phyloP scores from a whole-genome alignment of 805 yeast species.

The Candida caryicola region DNA sequence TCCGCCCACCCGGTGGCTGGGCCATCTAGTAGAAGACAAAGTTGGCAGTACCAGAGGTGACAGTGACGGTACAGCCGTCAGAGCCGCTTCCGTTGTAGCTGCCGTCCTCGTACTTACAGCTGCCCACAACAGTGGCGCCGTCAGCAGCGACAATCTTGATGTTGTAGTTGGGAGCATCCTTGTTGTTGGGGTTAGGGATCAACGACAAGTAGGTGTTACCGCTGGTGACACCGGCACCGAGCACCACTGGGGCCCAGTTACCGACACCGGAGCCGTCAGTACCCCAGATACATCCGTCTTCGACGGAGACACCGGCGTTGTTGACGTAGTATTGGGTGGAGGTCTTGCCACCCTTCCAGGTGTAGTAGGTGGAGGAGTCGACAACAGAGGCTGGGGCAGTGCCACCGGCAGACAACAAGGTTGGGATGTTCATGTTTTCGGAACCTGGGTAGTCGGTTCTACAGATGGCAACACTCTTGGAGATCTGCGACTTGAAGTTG shows the following conservation, averaged over 20 bases:
- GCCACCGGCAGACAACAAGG: conserved; percentile 55
- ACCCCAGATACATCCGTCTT: conserved; percentile 76
- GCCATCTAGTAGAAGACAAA: conserved; percentile 50
- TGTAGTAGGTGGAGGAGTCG: conserved; percentile 55
- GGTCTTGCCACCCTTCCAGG: conserved; percentile 61
- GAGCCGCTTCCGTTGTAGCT: conserved; percentile 50
- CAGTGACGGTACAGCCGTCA: conserved; percentile 79
- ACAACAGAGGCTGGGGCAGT: conserved; percentile 56
- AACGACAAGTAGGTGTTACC: conserved; percentile 66
- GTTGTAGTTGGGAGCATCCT: conserved; percentile 38
- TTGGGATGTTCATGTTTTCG: conserved; percentile 76
- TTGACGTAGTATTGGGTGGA: conserved; percentile 75
- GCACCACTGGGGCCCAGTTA: conserved; percentile 77
- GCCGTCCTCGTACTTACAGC: conserved; percentile 44
- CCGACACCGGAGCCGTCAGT: conserved; percentile 55
- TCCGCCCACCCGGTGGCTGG: neutral
- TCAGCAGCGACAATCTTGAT: conserved; percentile 45
- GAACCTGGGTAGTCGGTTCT: conserved; percentile 83
- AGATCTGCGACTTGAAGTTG: conserved; percentile 48
- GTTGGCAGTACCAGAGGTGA: conserved; percentile 56
- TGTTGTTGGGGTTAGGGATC: conserved; percentile 77
- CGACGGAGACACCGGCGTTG: conserved; percentile 68
- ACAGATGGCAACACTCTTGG: conserved; percentile 59
- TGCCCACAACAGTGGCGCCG: conserved; percentile 36
- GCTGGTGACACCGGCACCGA: conserved; percentile 69